These are phyloP conservation scores for Neostapfia colusana DNA, from an alignment of 176 grass and related monocot genomes.

Conservation along the genomic window DNA sequence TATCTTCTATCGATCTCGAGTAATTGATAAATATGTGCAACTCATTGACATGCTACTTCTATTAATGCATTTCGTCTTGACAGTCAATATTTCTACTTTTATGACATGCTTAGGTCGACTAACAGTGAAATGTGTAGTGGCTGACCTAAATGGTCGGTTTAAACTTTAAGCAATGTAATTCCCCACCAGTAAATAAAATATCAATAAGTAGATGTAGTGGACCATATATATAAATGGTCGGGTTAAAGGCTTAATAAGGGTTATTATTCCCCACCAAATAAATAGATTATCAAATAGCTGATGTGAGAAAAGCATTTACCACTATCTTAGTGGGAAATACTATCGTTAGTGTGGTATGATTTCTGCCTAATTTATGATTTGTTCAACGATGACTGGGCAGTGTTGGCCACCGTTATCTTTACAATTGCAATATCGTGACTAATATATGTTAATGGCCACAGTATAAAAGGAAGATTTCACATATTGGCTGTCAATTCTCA, in stretches of 20 bases:
- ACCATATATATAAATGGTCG: constrained; percentile 27
- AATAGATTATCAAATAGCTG: constrained; percentile 36
- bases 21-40: not conserved
- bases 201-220: too few species aligned
- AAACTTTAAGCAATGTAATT: constrained; percentile 32
- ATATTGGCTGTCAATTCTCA: constrained; percentile 17
- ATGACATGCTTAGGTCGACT: constrained; percentile 1
- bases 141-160: constrained; percentile 17
- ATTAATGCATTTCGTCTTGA: not conserved
- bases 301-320: constrained; percentile 6
- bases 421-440: not conserved
- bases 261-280: constrained; percentile 33
- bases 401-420: not conserved
- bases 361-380: constrained; percentile 42
- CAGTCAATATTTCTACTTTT: constrained; percentile 26
- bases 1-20: not conserved
- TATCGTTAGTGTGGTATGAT: constrained; percentile 43
- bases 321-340: constrained; percentile 50
- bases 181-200: too few species aligned
- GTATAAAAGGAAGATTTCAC: constrained; percentile 29
- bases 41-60: not conserved
- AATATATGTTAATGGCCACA: constrained; percentile 33
- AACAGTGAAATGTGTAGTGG: constrained; percentile 35
- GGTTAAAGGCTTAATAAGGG: constrained; percentile 25
- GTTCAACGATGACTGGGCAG: not conserved